Evolutionary conservation across 1,139 yeast species (phyloP).

Genomic region (Hyphopichia pseudoburtonii): DNA sequence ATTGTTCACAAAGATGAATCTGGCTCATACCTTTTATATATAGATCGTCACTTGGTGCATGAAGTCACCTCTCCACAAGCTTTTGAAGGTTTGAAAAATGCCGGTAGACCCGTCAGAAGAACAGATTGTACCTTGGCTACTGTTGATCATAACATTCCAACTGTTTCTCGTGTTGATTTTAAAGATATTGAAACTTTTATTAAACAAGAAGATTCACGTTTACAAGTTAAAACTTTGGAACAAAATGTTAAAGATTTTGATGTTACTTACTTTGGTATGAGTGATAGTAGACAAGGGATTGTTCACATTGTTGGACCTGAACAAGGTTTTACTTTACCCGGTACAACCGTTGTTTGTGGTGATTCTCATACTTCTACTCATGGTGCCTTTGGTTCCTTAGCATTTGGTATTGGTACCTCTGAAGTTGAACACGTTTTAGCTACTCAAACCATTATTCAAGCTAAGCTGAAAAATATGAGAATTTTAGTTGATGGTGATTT

Average conservation of each 20-base stretch:
- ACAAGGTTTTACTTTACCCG: conserved; percentile 97
- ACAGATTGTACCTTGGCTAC: conserved; percentile 95
- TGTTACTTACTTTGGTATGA: conserved; percentile 91
- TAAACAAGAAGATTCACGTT: conserved; percentile 84
- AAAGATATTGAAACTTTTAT: conserved; percentile 79
- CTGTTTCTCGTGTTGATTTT: conserved; percentile 75
- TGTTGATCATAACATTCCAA: conserved; percentile 97
- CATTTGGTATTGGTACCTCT: conserved; percentile 98
- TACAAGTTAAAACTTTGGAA: conserved; percentile 90
- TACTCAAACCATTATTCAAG: conserved; percentile 92
- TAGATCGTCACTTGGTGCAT: conserved; percentile 95
- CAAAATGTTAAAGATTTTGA: conserved; percentile 88
- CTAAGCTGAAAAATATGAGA: conserved; percentile 94
- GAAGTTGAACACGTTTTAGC: conserved; percentile 99
- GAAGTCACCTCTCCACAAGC: conserved; percentile 99
- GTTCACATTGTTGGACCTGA: conserved; percentile 99
- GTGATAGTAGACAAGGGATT: conserved; percentile 92
- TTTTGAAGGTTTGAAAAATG: conserved; percentile 87
- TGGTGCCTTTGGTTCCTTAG: conserved; percentile 98
- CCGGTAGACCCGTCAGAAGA: conserved; percentile 87
- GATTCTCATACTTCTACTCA: conserved; percentile 98
- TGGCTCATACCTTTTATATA: conserved; percentile 81
- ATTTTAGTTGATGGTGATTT: conserved; percentile 81
- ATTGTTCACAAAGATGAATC: conserved; percentile 86
- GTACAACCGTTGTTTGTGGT: conserved; percentile 98